Evolutionary conservation across 2,329 filamentous ascomycete species (phyloP), one percentile per base, ranked within the genome.

Genomic region (Hymenoscyphus infarciens): DNA sequence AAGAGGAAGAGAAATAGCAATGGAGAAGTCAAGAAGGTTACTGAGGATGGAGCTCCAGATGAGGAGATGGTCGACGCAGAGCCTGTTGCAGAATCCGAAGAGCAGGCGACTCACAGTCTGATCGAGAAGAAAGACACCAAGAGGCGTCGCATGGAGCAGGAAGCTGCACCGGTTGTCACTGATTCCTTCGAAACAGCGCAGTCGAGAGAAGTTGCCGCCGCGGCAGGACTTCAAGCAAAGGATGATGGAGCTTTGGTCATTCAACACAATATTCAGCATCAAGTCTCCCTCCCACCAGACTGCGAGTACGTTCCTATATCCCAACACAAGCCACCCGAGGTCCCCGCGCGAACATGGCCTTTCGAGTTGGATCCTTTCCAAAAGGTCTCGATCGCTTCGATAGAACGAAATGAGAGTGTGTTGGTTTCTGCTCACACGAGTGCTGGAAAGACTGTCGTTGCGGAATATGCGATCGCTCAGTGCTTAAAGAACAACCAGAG

Each of bases 311-410:
- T 96, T 19, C 94, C 94, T n/a, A 91, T 99, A 60, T 96, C 92
- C 25, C 84, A 96, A 77, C 95, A 99, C 81, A 92, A 92, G 76
- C 81, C 92, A n/a, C 92, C 94, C 11, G 89, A 88, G 62, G 87
- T 90, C 67, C 95, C 95, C 1, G 95, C 95, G 22, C 85, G 91
- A 67, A 86, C 82, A 38, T 99, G 90, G 82, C 85, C 87, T 10
- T 99, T 99, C 80, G 91, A 91, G 62, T 87, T 99, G 64, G 95
- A 99, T 81, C 95, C 95, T 58, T 99, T 99, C 82, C 95, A 99
- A 78, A 91, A 94, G 73, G 84, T 98, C 58, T 92, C 95, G 0
- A 92, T 99, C 65, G 88, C 92, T 7, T 97, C 94, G 0, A 99
- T 99, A 67, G 90, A 99, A 79, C 85, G 95, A 67, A 93, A 94